phyloP scores from a whole-genome alignment of 495 filamentous ascomycete species.

The Penicillium macrosclerotiorum region DNA sequence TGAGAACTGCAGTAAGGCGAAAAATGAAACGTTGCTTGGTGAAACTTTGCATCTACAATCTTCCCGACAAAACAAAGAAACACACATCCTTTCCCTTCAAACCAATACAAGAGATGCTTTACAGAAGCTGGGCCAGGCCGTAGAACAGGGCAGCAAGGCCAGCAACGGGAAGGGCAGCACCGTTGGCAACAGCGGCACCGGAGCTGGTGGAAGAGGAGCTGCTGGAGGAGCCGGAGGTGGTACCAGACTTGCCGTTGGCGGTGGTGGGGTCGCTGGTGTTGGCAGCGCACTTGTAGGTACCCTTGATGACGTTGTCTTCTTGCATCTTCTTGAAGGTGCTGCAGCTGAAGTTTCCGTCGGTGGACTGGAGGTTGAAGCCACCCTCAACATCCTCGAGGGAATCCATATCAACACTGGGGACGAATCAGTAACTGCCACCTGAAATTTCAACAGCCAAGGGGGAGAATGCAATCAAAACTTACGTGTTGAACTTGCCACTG shows the following conservation, averaged over 20 bases:
- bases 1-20: constrained; percentile 42
- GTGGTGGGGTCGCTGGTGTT: constrained; percentile 40
- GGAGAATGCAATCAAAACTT: constrained; percentile 39
- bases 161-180: constrained; percentile 41
- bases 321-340: constrained; percentile 42
- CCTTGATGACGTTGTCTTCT: constrained; percentile 54
- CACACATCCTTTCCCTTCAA: neutral
- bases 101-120: constrained; percentile 21
- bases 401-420: constrained; percentile 64
- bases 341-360: constrained; percentile 59
- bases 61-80: constrained; percentile 11
- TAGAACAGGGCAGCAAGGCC: constrained; percentile 44
- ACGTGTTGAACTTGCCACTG: constrained; percentile 80
- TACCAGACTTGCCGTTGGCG: constrained; percentile 37
- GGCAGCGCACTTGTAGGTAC: constrained; percentile 57
- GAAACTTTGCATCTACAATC: constrained; percentile 31
- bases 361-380: constrained; percentile 81
- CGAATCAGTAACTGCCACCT: constrained; percentile 13
- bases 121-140: constrained; percentile 47
- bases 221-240: constrained; percentile 35
- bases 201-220: constrained; percentile 33
- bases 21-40: constrained; percentile 38
- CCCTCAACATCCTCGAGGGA: constrained; percentile 72
- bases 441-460: neutral
- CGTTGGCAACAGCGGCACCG: constrained; percentile 39